Evolutionary conservation across 2,329 filamentous ascomycete species (phyloP).

Genomic region (Exophiala lecanii-corni): DNA sequence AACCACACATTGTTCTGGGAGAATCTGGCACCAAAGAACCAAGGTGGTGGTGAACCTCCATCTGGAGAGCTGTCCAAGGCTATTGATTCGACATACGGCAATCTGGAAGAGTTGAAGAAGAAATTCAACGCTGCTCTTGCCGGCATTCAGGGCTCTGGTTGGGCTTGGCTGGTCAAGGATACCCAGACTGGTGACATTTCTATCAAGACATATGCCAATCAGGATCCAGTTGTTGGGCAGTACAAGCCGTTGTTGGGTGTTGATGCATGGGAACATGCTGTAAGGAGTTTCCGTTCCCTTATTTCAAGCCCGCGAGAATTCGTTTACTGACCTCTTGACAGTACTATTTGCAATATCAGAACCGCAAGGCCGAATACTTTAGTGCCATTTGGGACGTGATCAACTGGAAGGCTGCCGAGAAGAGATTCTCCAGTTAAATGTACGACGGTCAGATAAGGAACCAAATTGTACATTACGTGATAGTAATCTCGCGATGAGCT

Average conservation of each 20-base stretch:
- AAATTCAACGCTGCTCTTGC: slow-evolving; percentile 62
- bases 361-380: slow-evolving; percentile 96
- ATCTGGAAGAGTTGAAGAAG: slow-evolving; percentile 55
- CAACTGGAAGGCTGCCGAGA: slow-evolving; percentile 89
- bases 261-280: slow-evolving; percentile 91
- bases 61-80: slow-evolving; percentile 52
- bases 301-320: background rate
- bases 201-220: slow-evolving; percentile 70
- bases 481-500: too few relatives aligned
- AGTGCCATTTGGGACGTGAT: slow-evolving; percentile 88
- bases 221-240: slow-evolving; percentile 82
- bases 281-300: slow-evolving; percentile 9
- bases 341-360: slow-evolving; percentile 78
- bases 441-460: too few relatives aligned
- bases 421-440: slow-evolving; percentile 49
- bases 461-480: slow-evolving; percentile 8
- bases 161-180: slow-evolving; percentile 61
- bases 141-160: slow-evolving; percentile 62
- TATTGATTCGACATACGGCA: slow-evolving; percentile 58
- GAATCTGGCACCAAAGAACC: slow-evolving; percentile 59
- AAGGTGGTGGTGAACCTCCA: slow-evolving; percentile 60
- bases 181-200: slow-evolving; percentile 53
- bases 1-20: slow-evolving; percentile 90
- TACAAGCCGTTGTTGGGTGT: slow-evolving; percentile 79
- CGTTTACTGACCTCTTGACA: slow-evolving; percentile 3